Evolutionary conservation across 1,284 basidiomycete genomes (phyloP), one percentile per base, ranked within the genome.

Genomic region (Cutaneotrichosporon arboriforme): DNA sequence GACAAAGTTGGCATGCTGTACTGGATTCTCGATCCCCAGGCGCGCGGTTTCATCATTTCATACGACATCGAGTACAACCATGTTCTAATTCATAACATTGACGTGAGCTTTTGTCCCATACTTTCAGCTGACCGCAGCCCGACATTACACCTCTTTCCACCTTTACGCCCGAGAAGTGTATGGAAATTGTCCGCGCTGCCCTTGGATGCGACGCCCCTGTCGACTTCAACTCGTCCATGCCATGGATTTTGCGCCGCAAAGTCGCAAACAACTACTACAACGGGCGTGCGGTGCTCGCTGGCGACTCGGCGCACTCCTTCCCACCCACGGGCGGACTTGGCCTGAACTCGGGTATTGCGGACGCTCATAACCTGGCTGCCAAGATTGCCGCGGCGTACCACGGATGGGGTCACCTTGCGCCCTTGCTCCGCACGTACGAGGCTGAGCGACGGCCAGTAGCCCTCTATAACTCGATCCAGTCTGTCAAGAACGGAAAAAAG

Each of bases 1-100:
- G 52, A 57, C 17, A 51, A 58, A 15, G 56, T 54, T 14, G 63
- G 55, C 12, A 64, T 64, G 58, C 54, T 64, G 15, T 58, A 62
- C 48, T 64, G 63, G 63, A 61, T 64, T 23, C 56, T 64, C 26
- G 59, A 64, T 51, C 63, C 63, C 3, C 55, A 47, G 10, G 63
- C 57, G 7, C 54, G 59, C 20, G 63, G 63, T 7, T 58, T 64
- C 43, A 60, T 64, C 51, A 62, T 64, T 48, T 54, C 55, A 3
- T 62, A 64, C 50, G 63, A 64, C 46, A 55, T 64, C 13, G 55
- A 54, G 23, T 56, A 54, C 35, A 64, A 64, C 51, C 63, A 60
- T 26, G 63, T 64, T 14, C 49, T 64, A 17, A 59, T 64, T 20
- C 62, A 64, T 51, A 61, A 64, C 45, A 59, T 60, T 31, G 60